These are phyloP conservation scores for Musa itinerans DNA, from an alignment of 176 grass and related monocot species.

Conservation along the genomic window DNA sequence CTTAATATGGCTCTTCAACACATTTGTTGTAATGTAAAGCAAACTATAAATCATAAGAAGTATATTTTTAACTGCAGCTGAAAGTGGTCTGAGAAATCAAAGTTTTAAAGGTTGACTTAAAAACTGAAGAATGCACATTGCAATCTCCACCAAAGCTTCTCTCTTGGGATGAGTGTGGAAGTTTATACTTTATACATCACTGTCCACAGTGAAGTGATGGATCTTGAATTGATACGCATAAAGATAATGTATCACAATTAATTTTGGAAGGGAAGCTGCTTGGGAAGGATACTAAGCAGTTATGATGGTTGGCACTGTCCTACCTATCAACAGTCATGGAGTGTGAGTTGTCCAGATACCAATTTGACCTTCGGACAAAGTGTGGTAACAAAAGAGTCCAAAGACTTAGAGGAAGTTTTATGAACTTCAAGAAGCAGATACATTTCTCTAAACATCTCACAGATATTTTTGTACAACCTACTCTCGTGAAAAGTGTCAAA, in stretches of 20 bases:
- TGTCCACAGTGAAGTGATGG: neutral
- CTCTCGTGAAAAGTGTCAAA: neutral
- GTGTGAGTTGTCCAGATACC: neutral
- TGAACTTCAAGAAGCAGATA: too few relatives aligned
- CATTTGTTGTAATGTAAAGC: too few relatives aligned
- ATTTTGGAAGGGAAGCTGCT: neutral
- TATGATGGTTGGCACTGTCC: neutral
- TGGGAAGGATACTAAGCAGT: neutral
- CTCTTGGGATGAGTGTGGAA: neutral
- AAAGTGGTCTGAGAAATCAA: neutral
- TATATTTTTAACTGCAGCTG: neutral
- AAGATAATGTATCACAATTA: neutral
- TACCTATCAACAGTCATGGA: neutral
- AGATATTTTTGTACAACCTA: neutral
- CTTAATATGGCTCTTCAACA: neutral
- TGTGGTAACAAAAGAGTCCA: neutral
- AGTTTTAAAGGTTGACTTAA: neutral
- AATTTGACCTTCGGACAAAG: neutral
- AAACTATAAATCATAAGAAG: neutral
- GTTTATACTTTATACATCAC: neutral
- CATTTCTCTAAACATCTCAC: neutral
- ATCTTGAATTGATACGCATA: neutral
- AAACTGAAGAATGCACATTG: neutral
- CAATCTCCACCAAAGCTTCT: neutral
- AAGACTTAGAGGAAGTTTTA: neutral